A percentile compares a stretch with the other conserved stretches of the same genome.
Evolutionary conservation across 2,329 filamentous ascomycete genomes (phyloP).

Genomic region (Corinectria fuckeliana): DNA sequence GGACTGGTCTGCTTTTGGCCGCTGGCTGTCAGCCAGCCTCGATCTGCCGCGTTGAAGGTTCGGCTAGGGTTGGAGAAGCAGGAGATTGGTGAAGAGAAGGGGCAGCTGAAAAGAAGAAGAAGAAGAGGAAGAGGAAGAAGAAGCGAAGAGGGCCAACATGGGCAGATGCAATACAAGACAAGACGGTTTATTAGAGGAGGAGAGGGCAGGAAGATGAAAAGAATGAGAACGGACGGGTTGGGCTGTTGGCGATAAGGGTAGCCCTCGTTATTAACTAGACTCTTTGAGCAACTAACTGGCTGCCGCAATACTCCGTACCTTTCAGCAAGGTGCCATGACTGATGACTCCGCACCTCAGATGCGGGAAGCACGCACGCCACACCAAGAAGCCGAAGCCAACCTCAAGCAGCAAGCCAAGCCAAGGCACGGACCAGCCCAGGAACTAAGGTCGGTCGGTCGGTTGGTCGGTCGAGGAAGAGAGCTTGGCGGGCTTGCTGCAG

Average conservation of each 20-base stretch:
- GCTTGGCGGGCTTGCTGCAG: neutral
- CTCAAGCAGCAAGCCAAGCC: neutral
- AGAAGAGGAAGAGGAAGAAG: neutral
- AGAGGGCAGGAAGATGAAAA: constrained; percentile 4
- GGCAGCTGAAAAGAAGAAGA: too few species aligned
- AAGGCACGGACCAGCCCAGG: neutral
- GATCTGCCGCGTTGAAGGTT: constrained; percentile 26
- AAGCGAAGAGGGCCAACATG: neutral
- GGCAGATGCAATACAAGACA: constrained; percentile 1
- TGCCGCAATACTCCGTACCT: too few species aligned
- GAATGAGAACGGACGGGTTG: constrained; percentile 3
- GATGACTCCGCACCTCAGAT: constrained; percentile 26
- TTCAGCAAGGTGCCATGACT: constrained; percentile 5
- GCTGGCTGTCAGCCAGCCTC: constrained; percentile 30
- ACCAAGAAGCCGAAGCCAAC: neutral
- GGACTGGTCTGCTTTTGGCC: constrained; percentile 23
- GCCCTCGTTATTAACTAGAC: constrained; percentile 24
- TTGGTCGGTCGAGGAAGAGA: neutral
- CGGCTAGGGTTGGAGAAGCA: constrained; percentile 17
- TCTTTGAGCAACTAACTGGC: constrained; percentile 17
- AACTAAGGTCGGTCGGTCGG: neutral
- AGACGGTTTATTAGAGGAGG: constrained; percentile 3
- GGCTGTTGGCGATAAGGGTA: constrained; percentile 17
- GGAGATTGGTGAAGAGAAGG: neutral
- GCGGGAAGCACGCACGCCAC: constrained; percentile 27